Base-by-base conservation (phyloP, 83 land plant species). In the Picea engelmannii region DNA sequence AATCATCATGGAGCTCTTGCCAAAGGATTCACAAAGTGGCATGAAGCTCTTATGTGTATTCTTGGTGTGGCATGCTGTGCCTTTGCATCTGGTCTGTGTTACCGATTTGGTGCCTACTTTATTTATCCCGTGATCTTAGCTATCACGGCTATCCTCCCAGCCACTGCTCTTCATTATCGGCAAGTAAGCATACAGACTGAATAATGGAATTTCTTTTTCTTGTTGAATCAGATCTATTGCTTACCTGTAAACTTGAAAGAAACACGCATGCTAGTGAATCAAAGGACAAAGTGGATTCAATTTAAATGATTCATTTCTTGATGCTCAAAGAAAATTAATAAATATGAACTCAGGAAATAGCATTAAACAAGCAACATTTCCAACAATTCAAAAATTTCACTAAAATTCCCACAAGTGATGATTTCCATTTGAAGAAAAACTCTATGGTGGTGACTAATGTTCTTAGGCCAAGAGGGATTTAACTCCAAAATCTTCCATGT, bases 21-120 rank as follows among this genome's bases (percentile, higher is more conserved):
- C 5, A 86, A 82, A 58, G 84, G 86, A 44, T 82, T 81, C 78
- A 89, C 95, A 70, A 67, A 83, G 47, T 85, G 92, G 91, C 84
- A 66, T 60, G 94, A 95, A 85, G 99, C 98, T 52, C 81, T 90
- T 62, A 78, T 86, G 27, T 92, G 91, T 80, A 85, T 97, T 74
- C 11, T 92, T 38, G 47, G 81, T n/a, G 76, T 94, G 75, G 92
- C 91, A 2, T 66, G 76, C 23, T 87, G 90, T 83, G 95, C 98
- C 61, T 92, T 97, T 80, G 76, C 77, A 62, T 88, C 93, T 81
- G 99, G 99, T 67, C 52, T 92, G 55, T 85, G 83, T 81, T 95
- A 88, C 79, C 95, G 98, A 67, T 81, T 83, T 25, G 71, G 67
- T 63, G 85, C 86, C 49, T 90, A 88, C 61, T 80, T 75, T 55